Base-by-base conservation (phyloP, 176 grass and related monocot species). In the Phragmites australis region DNA sequence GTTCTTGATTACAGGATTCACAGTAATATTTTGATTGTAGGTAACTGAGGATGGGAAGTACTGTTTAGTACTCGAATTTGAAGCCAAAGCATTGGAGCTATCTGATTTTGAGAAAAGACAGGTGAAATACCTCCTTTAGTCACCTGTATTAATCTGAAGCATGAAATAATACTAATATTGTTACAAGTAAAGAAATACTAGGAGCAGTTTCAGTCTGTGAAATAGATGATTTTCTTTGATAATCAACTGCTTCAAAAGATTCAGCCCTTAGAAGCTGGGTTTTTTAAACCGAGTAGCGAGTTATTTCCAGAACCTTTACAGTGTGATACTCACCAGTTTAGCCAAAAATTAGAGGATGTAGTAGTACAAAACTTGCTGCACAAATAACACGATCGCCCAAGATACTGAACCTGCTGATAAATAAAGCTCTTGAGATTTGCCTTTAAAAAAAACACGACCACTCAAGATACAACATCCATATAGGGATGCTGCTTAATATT, bases 81-180 rank as follows among this genome's bases (percentile, higher is more conserved):
- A 87, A 84, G 84, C 88, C 52, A 87, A 87, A 76, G 70, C 84
- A 0, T 76, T 90, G 78, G 82, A 87, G 80, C 48, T 87, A 25
- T 83, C 88, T 40, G 84, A 90, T 87, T 90, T 87, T 84, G 88
- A 90, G 62, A 86, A 84, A 76, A 87, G 88, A 87, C 84, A 90
- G 88, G 88, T 90, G 49, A 51, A 67, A 63, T 43, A 14, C 59
- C 52, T 69, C 59, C 43, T 81, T 77, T 74, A 29, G 43, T 52
- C 75, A 68, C 16, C 10, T 80, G 18, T 45, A 51, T 9, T 15
- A 5, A 3, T 67, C 51, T 75, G 15, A 75, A 45, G 53, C 37
- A 74, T 67, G 4, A 67, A 23, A 66, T 40, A 47, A 68, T 57
- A 34, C 12, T 49, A 42, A 58, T 30, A 8, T 78, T 49, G 16